Evolutionary conservation across 371 early-diverging fungal genomes (phyloP).

Genomic region (Fennellomyces sp.): DNA sequence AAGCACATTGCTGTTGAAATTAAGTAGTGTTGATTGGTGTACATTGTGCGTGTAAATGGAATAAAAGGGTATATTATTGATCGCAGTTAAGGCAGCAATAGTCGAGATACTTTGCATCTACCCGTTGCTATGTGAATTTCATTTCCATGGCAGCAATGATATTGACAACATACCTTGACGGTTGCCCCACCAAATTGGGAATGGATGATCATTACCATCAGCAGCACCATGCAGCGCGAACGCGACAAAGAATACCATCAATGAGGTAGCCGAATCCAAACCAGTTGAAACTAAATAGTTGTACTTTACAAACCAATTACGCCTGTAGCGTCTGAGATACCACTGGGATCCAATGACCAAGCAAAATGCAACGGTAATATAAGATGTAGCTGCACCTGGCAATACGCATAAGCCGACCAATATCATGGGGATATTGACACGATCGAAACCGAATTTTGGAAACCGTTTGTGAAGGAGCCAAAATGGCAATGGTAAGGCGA

Average conservation of each 20-base stretch:
- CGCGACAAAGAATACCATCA: constrained; percentile 52
- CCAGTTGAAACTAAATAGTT: constrained; percentile 60
- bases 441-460: constrained; percentile 34
- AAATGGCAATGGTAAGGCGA: constrained; percentile 43
- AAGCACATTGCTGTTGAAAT: not conserved
- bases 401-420: constrained; percentile 42
- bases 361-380: constrained; percentile 42
- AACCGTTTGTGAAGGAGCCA: constrained; percentile 51
- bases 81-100: constrained; percentile 24
- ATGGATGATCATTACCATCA: constrained; percentile 28
- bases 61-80: not conserved
- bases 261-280: constrained; percentile 59
- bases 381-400: constrained; percentile 46
- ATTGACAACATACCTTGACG: constrained; percentile 16
- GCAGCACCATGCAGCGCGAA: constrained; percentile 58
- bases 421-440: constrained; percentile 51
- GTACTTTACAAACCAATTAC: constrained; percentile 56
- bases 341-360: constrained; percentile 45
- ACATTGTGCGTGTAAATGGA: not conserved
- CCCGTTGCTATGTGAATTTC: constrained; percentile 14
- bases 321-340: constrained; percentile 45
- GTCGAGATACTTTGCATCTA: constrained; percentile 20
- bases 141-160: not conserved
- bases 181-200: constrained; percentile 63
- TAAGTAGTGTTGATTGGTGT: not conserved